Percentiles rank a stretch among this genome's conserved stretches.
Evolutionary conservation across 2,329 filamentous ascomycete species (phyloP).

Genomic region (Penicillium sclerotigenum): DNA sequence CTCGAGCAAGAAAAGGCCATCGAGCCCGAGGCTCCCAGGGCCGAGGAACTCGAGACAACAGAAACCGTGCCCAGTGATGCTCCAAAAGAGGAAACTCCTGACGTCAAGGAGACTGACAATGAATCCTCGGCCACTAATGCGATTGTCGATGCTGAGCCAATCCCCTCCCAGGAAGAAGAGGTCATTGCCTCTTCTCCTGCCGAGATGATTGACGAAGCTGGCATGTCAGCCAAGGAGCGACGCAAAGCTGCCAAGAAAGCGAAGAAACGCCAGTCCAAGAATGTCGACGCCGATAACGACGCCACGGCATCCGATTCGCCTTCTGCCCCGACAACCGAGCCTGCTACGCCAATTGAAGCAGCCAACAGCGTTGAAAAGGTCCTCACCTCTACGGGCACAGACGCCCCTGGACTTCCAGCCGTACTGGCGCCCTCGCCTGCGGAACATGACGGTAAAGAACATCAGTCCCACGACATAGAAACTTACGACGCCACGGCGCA

Average conservation of each 20-base stretch:
- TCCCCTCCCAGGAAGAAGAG: slow-evolving; percentile 2
- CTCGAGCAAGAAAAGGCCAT: not conserved
- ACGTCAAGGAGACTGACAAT: slow-evolving; percentile 13
- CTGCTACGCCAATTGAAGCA: slow-evolving; percentile 4
- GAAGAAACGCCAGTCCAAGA: slow-evolving; percentile 37
- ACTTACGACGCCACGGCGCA: slow-evolving; percentile 37
- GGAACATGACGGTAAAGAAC: slow-evolving; percentile 47
- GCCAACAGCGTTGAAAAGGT: slow-evolving; percentile 12
- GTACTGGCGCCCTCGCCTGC: slow-evolving; percentile 33
- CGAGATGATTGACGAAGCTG: slow-evolving; percentile 19
- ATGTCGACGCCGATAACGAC: slow-evolving; percentile 22
- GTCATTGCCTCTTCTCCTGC: not conserved
- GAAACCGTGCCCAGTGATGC: not conserved
- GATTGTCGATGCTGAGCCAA: slow-evolving; percentile 1
- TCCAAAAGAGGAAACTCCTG: slow-evolving; percentile 13
- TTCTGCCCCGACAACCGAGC: slow-evolving; percentile 12
- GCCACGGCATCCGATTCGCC: not conserved
- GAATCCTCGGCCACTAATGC: not conserved
- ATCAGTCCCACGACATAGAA: slow-evolving; percentile 43
- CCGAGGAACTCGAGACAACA: slow-evolving; percentile 13
- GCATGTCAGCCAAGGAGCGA: slow-evolving; percentile 38
- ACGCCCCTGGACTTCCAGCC: slow-evolving; percentile 22
- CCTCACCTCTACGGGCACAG: slow-evolving; percentile 14
- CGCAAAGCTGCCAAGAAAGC: slow-evolving; percentile 52
- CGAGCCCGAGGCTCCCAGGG: slow-evolving; percentile 7